phyloP scores from a whole-genome alignment of 1,139 yeast genomes.

The Suhomyces terraborum region DNA sequence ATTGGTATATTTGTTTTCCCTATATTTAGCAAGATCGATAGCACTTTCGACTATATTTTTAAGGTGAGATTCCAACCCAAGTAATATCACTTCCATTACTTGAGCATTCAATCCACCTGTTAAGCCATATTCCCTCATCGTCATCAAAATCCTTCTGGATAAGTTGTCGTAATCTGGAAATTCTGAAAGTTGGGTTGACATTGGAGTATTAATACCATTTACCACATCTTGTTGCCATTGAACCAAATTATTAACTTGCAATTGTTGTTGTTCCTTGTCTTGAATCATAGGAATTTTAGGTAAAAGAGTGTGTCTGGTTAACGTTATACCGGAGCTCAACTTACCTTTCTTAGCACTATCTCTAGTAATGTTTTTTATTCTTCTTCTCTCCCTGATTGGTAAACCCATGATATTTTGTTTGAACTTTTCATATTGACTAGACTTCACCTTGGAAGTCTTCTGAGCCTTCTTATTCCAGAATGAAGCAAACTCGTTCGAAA shows the following conservation, averaged over 20 bases:
- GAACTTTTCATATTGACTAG: slow-evolving; percentile 73
- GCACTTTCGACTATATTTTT: slow-evolving; percentile 74
- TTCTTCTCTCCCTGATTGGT: slow-evolving; percentile 79
- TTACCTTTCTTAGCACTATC: slow-evolving; percentile 80
- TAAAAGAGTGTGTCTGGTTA: slow-evolving; percentile 79
- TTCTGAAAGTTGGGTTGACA: slow-evolving; percentile 76
- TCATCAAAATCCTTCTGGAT: slow-evolving; percentile 72
- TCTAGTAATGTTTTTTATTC: slow-evolving; percentile 80
- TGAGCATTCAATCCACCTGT: slow-evolving; percentile 74
- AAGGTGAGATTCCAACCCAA: slow-evolving; percentile 80
- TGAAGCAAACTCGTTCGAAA: slow-evolving; percentile 54
- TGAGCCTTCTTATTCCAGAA: slow-evolving; percentile 52
- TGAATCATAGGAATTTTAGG: slow-evolving; percentile 87
- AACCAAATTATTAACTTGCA: slow-evolving; percentile 58
- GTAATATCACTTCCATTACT: slow-evolving; percentile 72
- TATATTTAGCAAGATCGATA: slow-evolving; percentile 67
- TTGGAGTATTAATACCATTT: slow-evolving; percentile 84
- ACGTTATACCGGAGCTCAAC: slow-evolving; percentile 72
- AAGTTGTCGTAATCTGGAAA: slow-evolving; percentile 79
- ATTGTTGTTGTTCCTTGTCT: slow-evolving; percentile 53
- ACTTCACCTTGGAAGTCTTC: slow-evolving; percentile 50
- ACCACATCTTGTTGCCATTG: slow-evolving; percentile 94
- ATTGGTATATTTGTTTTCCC: slow-evolving; percentile 55
- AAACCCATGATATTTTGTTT: slow-evolving; percentile 86
- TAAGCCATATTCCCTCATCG: slow-evolving; percentile 90